A percentile compares a stretch with the other conserved stretches of the same genome.
Evolutionary conservation across 495 filamentous ascomycete species (phyloP).

Genomic region (Mytilinidion resinicola): DNA sequence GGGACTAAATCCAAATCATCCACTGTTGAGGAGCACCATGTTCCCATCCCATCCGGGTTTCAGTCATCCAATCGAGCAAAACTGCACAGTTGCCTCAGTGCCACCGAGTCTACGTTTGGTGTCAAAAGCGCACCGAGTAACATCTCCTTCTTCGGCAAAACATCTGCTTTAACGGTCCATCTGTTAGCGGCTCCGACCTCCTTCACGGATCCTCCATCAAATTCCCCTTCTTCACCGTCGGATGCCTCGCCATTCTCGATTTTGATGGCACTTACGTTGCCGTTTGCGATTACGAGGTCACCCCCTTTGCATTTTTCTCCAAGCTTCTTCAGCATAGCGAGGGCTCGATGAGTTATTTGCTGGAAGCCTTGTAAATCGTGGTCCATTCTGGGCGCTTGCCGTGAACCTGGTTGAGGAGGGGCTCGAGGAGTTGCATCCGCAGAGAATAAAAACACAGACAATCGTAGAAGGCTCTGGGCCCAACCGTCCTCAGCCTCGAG

Average conservation of each 20-base stretch:
- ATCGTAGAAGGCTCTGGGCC: slow-evolving; percentile 65
- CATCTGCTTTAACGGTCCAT: slow-evolving; percentile 27
- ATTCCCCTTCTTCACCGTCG: slow-evolving; percentile 11
- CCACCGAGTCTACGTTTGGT: slow-evolving; percentile 26
- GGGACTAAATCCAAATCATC: not conserved
- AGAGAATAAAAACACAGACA: slow-evolving; percentile 63
- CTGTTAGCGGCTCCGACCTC: slow-evolving; percentile 8
- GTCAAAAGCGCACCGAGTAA: slow-evolving; percentile 32
- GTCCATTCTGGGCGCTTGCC: slow-evolving; percentile 9
- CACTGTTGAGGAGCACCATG: not conserved
- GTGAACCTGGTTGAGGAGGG: slow-evolving; percentile 29
- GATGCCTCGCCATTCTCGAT: slow-evolving; percentile 1
- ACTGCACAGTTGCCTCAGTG: slow-evolving; percentile 29
- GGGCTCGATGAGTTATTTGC: slow-evolving; percentile 41
- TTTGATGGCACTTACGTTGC: not conserved
- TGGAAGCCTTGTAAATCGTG: slow-evolving; percentile 26
- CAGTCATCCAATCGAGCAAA: slow-evolving; percentile 25
- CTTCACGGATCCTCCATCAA: slow-evolving; percentile 16
- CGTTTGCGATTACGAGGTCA: slow-evolving; percentile 11
- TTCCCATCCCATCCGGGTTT: not conserved
- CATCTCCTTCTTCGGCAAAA: slow-evolving; percentile 34
- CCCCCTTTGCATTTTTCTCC: slow-evolving; percentile 41
- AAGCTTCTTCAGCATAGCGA: slow-evolving; percentile 51
- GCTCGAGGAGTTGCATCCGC: slow-evolving; percentile 22
- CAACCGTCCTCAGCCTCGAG: slow-evolving; percentile 81